Evolutionary conservation across 768 basidiomycete genomes (phyloP), one percentile per base, ranked within the genome.

Genomic region (Lenzites betulinus): DNA sequence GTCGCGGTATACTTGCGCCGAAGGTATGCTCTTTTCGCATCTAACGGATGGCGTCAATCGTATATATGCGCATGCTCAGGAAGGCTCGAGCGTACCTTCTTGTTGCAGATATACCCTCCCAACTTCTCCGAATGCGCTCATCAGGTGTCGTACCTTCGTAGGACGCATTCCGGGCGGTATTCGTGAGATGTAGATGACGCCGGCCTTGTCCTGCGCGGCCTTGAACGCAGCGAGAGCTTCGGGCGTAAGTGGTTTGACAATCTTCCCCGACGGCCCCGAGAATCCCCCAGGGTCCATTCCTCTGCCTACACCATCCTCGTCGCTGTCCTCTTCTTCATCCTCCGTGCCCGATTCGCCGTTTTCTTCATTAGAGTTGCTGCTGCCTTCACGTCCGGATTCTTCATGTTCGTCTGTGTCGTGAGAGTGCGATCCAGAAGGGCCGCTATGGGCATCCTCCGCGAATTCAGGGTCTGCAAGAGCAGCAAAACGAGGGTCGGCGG

Each of bases 101-200:
- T 89, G 88, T 69, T 94, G 93, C 61, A 98, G 79, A 78, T 95
- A 98, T 15, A 98, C 92, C 53, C 93, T 81, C 1, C 94, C 95
- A 3, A 98, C 80, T 60, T 94, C 93, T 3, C 97, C 97, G 69
- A 94, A 89, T 38, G 83, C 82, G 62, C 85, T 87, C 88, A 99
- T 89, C 42, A 99, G 79, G 75, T 98, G 93, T 59, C 95, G 88
- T 38, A 98, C 92, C 75, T 98, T 98, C 11, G 91, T 82, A 28
- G 97, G 97, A 22, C 90, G 92, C 97, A 99, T 98, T 1, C 95
- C 96, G 15, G 97, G 97, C 2, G 97, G 97, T 68, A 98, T 90
- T 33, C 97, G 83, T 16, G 95, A 97, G 43, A 99, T 93, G 74
- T 98, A 99, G 50, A 98, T 77, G 52, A 98, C 86, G 0, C 95